Evolutionary conservation across 2,329 filamentous ascomycete species (phyloP).

Genomic region (Trichoderma breve): DNA sequence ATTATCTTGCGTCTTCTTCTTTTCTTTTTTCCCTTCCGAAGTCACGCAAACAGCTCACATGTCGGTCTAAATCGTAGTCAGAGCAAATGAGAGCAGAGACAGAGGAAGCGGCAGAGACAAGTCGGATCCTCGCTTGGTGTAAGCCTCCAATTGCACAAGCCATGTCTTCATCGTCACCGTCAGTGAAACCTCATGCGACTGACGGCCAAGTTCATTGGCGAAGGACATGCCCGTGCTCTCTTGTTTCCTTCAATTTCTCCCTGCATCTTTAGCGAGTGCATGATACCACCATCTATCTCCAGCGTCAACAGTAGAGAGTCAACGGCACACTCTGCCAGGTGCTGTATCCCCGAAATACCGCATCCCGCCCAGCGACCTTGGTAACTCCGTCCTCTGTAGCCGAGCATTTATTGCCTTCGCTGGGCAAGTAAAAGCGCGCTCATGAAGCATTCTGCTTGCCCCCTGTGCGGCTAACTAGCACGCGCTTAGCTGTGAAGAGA

Average conservation of each 20-base stretch:
- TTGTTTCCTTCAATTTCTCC: not conserved
- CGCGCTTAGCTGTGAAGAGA: conserved; percentile 11
- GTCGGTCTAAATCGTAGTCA: not conserved
- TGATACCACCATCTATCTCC: not conserved
- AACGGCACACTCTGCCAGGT: not conserved
- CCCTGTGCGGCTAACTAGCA: not conserved
- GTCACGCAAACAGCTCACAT: conserved; percentile 2
- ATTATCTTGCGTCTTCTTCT: not conserved
- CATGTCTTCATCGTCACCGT: not conserved
- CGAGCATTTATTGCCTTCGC: not conserved
- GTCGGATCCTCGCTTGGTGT: not conserved
- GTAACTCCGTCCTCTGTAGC: not conserved
- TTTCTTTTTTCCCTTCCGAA: not conserved
- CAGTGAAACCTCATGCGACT: not conserved
- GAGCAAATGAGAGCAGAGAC: not conserved
- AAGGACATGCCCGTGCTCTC: not conserved
- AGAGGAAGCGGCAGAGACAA: not conserved
- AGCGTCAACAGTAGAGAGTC: not conserved
- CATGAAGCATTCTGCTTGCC: not conserved
- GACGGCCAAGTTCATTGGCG: not conserved
- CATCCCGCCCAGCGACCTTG: not conserved
- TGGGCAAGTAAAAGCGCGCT: not conserved
- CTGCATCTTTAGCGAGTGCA: not conserved
- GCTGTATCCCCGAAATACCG: not conserved
- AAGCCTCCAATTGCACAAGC: not conserved